These are phyloP conservation scores for Hypericum perforatum DNA, from an alignment of 345 rosid species.

Conservation along the genomic window DNA sequence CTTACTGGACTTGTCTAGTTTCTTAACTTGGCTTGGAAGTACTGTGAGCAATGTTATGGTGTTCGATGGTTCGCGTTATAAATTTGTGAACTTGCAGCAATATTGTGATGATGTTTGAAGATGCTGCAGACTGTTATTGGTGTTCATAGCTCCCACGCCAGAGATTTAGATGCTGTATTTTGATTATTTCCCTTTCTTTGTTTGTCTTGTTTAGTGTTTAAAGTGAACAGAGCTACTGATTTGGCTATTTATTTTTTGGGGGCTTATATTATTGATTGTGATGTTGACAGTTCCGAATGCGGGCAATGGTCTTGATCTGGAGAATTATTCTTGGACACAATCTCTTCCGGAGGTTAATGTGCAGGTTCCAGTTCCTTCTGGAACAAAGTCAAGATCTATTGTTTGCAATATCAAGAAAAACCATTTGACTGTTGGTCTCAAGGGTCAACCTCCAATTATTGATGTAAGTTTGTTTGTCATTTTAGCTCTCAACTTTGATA, in stretches of 20 bases:
- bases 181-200: too few relatives aligned
- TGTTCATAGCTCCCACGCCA: too few relatives aligned
- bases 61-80: too few relatives aligned
- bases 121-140: too few relatives aligned
- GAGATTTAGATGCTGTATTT: too few relatives aligned
- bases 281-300: slow-evolving; percentile 58
- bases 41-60: too few relatives aligned
- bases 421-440: slow-evolving; percentile 72
- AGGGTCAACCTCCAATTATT: slow-evolving; percentile 69
- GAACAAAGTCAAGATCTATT: slow-evolving; percentile 65
- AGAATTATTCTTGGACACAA: slow-evolving; percentile 84
- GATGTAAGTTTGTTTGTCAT: slow-evolving; percentile 44
- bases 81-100: too few relatives aligned
- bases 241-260: background rate
- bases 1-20: too few relatives aligned
- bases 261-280: background rate
- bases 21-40: too few relatives aligned
- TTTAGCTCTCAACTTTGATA: background rate
- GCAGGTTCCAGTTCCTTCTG: slow-evolving; percentile 58
- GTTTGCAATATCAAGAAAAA: slow-evolving; percentile 78
- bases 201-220: background rate
- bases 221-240: background rate
- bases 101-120: too few relatives aligned
- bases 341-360: slow-evolving; percentile 72
- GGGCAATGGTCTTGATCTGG: slow-evolving; percentile 86